Conservation (phyloP, 2,329 filamentous ascomycete genomes). For the Xylogone sp. region DNA sequence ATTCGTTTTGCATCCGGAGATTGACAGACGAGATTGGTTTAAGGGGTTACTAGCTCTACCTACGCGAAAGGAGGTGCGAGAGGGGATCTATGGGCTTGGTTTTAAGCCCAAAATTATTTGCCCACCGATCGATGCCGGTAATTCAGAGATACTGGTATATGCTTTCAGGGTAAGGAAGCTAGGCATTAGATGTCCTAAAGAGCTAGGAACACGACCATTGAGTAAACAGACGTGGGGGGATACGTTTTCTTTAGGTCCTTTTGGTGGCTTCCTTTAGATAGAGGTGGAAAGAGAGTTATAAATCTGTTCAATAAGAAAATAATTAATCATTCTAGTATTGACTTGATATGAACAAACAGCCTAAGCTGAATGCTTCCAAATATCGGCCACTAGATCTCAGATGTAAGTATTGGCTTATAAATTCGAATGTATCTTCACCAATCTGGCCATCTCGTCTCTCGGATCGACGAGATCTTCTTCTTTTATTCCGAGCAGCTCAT, state of each 20-base stretch:
- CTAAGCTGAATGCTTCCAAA: too few species aligned
- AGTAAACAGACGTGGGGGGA: not conserved
- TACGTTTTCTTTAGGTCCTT: not conserved
- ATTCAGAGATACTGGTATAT: conserved; percentile 11
- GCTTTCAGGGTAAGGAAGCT: conserved; percentile 8
- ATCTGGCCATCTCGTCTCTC: too few species aligned
- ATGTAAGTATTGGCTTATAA: too few species aligned
- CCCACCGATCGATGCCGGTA: conserved; percentile 8
- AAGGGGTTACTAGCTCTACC: not conserved
- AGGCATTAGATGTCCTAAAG: not conserved
- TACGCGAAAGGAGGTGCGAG: conserved; percentile 5
- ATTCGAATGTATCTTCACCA: too few species aligned
- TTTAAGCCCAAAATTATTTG: conserved; percentile 7
- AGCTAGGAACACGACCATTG: not conserved
- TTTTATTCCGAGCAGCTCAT: too few species aligned
- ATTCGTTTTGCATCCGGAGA: conserved; percentile 3
- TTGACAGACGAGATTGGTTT: not conserved
- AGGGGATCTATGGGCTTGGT: conserved; percentile 7
- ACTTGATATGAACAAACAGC: too few species aligned
- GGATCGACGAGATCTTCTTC: too few species aligned
- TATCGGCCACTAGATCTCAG: too few species aligned
- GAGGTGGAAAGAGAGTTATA: too few species aligned
- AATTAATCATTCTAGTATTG: too few species aligned
- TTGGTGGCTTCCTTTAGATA: not conserved
- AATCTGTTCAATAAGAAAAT: too few species aligned